Evolutionary conservation across 1,284 basidiomycete species (phyloP).

Genomic region (Ganoderma boninense): DNA sequence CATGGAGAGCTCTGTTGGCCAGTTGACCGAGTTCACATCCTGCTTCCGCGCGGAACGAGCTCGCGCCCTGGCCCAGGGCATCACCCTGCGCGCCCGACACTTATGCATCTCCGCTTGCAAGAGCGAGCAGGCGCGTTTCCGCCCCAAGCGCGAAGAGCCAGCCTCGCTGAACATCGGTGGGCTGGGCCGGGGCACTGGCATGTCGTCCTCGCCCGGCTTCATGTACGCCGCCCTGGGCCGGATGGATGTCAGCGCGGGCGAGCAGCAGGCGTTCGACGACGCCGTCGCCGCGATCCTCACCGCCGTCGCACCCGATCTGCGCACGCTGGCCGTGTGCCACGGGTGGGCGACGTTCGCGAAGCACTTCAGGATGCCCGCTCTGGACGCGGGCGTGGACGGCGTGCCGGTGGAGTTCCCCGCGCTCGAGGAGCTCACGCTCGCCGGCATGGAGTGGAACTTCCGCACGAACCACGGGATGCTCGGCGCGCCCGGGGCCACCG

Average conservation of each 20-base stretch:
- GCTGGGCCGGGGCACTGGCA: not conserved
- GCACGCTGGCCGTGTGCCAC: constrained; percentile 17
- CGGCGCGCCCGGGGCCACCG: not conserved
- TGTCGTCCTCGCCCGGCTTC: not conserved
- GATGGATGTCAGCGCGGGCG: not conserved
- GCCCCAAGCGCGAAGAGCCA: not conserved
- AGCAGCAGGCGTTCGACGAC: constrained; percentile 8
- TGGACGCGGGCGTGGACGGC: not conserved
- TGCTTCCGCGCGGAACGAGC: not conserved
- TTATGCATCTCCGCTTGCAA: not conserved
- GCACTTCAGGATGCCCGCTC: not conserved
- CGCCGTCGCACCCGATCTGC: constrained; percentile 12
- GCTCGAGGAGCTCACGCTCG: constrained; percentile 12
- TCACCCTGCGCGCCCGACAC: not conserved
- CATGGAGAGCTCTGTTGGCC: not conserved
- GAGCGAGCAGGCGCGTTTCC: not conserved
- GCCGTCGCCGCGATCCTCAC: constrained; percentile 12
- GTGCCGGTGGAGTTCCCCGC: not conserved
- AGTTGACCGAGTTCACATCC: not conserved
- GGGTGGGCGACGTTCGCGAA: constrained; percentile 15
- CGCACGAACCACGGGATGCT: not conserved
- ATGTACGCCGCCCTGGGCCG: not conserved
- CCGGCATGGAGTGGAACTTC: constrained; percentile 1
- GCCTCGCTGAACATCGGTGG: not conserved
- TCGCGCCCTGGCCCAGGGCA: not conserved